Evolutionary conservation across 2,329 filamentous ascomycete species (phyloP), one percentile per base, ranked within the genome.

Genomic region (Didymella arachidicola): DNA sequence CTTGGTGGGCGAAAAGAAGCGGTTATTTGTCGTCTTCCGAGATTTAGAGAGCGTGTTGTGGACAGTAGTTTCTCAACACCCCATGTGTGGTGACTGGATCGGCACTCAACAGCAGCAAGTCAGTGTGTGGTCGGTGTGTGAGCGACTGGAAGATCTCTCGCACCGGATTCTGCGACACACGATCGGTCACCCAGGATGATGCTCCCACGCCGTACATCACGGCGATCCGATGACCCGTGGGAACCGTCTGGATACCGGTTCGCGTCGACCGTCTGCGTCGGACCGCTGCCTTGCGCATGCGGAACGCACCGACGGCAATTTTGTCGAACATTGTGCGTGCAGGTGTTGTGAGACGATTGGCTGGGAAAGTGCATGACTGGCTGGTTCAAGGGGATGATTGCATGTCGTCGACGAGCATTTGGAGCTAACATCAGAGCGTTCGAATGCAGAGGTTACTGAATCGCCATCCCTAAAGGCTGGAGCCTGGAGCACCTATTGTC

Each of bases 11-110:
- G 44, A 7, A 27, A 27, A 48, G 19, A 42, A 27, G 4, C 2
- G 16, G 26, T 48, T 19, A 36, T 48, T 54, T 29, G 43, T 42
- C 27, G 34, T 18, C n/a, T 18, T 34, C n/a, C 14, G 14, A 18
- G 10, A 47, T 47, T 41, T 41, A 12, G 39, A 36, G 18, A 16
- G 36, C 38, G 27, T 11, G 25, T 43, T 25, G 27, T 32, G 27
- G 38, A 34, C 16, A 29, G 14, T 2, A 52, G 27, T 27, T 42
- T 26, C 49, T 36, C 49, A 44, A 52, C 27, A 29, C 29, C 42
- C 18, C 39, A 36, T 25, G 32, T 22, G 3, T 14, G 27, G 11
- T 43, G 14, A 44, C 27, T 43, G 39, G 19, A 29, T 26, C 10
- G 7, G 26, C 29, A 19, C 48, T 43, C 34, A 43, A 51, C 25